phyloP scores from a whole-genome alignment of 768 basidiomycete genomes.

The Auriscalpium orientale region DNA sequence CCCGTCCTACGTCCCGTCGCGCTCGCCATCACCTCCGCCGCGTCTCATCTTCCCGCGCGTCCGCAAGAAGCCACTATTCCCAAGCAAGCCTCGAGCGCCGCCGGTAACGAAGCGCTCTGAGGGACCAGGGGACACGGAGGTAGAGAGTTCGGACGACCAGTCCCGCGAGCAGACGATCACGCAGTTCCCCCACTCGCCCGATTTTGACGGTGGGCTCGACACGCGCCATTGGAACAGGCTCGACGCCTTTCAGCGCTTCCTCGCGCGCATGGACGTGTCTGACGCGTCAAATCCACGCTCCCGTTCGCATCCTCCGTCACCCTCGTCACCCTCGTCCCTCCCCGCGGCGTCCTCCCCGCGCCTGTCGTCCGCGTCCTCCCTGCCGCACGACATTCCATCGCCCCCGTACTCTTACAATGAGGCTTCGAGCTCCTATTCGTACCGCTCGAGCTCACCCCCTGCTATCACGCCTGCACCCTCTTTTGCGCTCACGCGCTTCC shows the following conservation, averaged over 20 bases:
- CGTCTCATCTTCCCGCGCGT: conserved; percentile 9
- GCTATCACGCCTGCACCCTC: conserved; percentile 18
- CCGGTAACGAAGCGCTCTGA: background rate
- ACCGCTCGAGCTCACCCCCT: conserved; percentile 10
- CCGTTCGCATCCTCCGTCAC: conserved; percentile 3
- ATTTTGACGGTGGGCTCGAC: conserved; percentile 13
- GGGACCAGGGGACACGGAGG: conserved; percentile 1
- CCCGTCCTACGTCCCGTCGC: background rate
- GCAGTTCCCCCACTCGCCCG: no score
- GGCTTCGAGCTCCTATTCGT: background rate
- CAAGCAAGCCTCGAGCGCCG: background rate
- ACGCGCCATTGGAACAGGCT: conserved; percentile 22
- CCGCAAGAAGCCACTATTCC: background rate
- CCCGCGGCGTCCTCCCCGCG: background rate
- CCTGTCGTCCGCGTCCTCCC: conserved; percentile 8
- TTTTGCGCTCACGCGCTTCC: conserved; percentile 18
- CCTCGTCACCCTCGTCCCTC: background rate
- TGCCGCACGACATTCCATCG: background rate
- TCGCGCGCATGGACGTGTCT: conserved; percentile 15
- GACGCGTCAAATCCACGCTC: conserved; percentile 13
- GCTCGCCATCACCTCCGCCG: background rate
- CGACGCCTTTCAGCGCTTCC: conserved; percentile 21
- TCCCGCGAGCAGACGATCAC: conserved; percentile 5
- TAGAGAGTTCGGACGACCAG: conserved; percentile 6
- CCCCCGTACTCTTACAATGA: background rate